Evolutionary conservation across 2,329 filamentous ascomycete species (phyloP).

Genomic region (Ophiostoma angusticollis): DNA sequence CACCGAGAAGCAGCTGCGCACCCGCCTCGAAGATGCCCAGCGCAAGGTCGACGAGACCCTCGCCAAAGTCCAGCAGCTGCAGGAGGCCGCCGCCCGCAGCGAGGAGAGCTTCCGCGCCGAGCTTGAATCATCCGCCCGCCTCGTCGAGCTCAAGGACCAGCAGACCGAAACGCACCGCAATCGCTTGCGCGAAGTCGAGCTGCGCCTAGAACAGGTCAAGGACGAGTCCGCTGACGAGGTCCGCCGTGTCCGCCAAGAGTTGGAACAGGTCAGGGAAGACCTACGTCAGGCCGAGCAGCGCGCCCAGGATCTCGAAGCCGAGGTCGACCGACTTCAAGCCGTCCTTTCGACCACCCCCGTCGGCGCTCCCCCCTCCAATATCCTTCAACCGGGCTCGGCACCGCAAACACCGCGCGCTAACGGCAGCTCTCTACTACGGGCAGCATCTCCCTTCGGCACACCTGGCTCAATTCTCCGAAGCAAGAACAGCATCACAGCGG

Average conservation of each 20-base stretch:
- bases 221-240: constrained; percentile 53
- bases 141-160: constrained; percentile 72
- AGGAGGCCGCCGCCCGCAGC: constrained; percentile 69
- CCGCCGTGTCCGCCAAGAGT: constrained; percentile 40
- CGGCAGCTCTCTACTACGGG: constrained; percentile 36
- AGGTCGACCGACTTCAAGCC: constrained; percentile 41
- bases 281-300: constrained; percentile 33
- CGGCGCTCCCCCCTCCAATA: constrained; percentile 7
- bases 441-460: constrained; percentile 50
- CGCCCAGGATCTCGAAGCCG: constrained; percentile 36
- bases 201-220: constrained; percentile 46
- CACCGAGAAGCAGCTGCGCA: constrained; percentile 67
- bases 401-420: constrained; percentile 51
- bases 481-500: constrained; percentile 44
- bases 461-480: constrained; percentile 40
- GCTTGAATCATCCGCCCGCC: constrained; percentile 63
- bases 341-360: constrained; percentile 27
- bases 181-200: constrained; percentile 57
- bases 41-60: constrained; percentile 78
- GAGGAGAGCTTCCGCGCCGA: constrained; percentile 81
- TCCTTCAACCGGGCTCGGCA: constrained; percentile 31
- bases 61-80: constrained; percentile 68
- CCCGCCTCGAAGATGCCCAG: constrained; percentile 70
- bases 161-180: constrained; percentile 60
- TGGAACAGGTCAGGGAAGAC: constrained; percentile 40